These are phyloP conservation scores for Microglena sp. DNA, from an alignment of 139 green algal species.

Conservation along the genomic window DNA sequence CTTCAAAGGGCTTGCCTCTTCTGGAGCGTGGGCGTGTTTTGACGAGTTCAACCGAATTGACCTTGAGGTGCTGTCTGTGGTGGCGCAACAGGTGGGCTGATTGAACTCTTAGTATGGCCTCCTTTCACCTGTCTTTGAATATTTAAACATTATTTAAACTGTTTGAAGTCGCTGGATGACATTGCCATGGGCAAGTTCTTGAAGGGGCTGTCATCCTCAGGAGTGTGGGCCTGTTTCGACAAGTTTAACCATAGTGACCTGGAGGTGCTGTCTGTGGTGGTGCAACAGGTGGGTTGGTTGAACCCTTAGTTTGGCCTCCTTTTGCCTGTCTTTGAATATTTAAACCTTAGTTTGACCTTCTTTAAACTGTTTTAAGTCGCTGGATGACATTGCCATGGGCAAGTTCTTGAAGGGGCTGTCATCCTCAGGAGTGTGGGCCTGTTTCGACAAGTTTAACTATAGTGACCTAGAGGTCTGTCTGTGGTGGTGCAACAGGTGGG, in stretches of 20 bases:
- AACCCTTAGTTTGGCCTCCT: too few relatives aligned
- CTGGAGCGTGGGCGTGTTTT: conserved; percentile 76
- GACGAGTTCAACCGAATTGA: conserved; percentile 88
- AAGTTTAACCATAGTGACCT: too few relatives aligned
- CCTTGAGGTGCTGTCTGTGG: conserved; percentile 65
- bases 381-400: too few relatives aligned
- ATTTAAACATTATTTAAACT: background rate
- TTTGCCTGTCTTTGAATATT: too few relatives aligned
- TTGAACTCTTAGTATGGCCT: background rate
- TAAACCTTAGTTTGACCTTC: too few relatives aligned
- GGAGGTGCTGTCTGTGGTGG: background rate
- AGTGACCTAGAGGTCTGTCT: conserved; percentile 59
- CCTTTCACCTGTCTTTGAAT: background rate
- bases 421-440: conserved; percentile 67
- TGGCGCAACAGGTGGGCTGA: conserved; percentile 64
- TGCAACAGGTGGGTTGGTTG: background rate
- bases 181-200: too few relatives aligned
- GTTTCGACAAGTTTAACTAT: conserved; percentile 78
- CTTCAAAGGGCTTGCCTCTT: conserved; percentile 22
- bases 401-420: too few relatives aligned
- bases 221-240: too few relatives aligned
- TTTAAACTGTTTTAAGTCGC: too few relatives aligned
- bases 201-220: conserved; percentile 44
- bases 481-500: conserved; percentile 54
- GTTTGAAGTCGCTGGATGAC: too few relatives aligned